Percentiles rank a stretch among this genome's conserved stretches.
Conservation (phyloP, 805 yeast genomes). For the Komagataella pseudopastoris region DNA sequence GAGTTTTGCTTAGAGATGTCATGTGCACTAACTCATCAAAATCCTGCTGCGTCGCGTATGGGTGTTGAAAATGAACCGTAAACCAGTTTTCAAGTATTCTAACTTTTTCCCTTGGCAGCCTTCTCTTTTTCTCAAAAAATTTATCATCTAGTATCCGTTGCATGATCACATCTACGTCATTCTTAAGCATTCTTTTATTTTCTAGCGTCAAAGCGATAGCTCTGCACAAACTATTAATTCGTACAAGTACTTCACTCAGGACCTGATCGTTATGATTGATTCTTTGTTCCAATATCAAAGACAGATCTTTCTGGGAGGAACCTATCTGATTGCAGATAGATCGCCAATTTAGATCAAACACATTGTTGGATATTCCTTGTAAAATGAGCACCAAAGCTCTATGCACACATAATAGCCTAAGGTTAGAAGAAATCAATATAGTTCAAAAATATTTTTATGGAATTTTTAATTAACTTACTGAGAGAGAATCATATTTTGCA, state of each 20-base stretch:
- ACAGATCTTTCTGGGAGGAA: neutral
- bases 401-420: neutral
- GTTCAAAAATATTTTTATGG: neutral
- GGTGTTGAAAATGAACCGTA: constrained; percentile 1
- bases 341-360: neutral
- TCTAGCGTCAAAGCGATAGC: neutral
- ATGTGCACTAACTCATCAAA: constrained; percentile 2
- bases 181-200: neutral
- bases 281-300: neutral
- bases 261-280: neutral
- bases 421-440: neutral
- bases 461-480: neutral
- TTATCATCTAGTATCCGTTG: neutral
- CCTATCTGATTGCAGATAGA: neutral
- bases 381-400: neutral
- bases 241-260: neutral
- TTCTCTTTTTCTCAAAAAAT: neutral
- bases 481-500: neutral
- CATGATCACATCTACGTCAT: neutral
- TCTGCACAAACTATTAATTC: neutral
- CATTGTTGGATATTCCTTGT: neutral
- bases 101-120: neutral
- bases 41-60: constrained; percentile 8
- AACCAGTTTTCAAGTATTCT: neutral
- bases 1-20: constrained; percentile 7